A percentile compares a stretch with the other conserved stretches of the same genome.
Evolutionary conservation across 2,329 filamentous ascomycete genomes (phyloP).

Genomic region (Aureobasidium sp.): DNA sequence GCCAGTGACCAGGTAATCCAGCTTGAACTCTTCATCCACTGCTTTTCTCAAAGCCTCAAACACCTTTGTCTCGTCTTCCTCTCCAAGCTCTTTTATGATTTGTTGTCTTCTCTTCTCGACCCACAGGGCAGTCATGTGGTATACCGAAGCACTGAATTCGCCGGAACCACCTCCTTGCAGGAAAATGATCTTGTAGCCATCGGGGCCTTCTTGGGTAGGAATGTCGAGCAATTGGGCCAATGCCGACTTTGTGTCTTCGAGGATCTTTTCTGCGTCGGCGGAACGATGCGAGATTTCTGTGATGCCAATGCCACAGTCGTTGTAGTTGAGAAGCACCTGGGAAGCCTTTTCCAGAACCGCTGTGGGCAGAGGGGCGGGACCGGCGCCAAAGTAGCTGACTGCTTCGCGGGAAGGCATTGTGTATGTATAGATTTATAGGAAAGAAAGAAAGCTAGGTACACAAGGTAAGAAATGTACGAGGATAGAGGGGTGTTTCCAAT

Average conservation of each 20-base stretch:
- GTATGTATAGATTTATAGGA: neutral
- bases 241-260: constrained; percentile 68
- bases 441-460: no score
- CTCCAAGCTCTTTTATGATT: constrained; percentile 48
- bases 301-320: constrained; percentile 71
- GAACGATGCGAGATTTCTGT: constrained; percentile 89
- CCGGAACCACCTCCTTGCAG: constrained; percentile 81
- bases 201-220: constrained; percentile 62
- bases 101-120: constrained; percentile 57
- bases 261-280: constrained; percentile 64
- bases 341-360: constrained; percentile 69
- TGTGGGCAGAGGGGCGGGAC: constrained; percentile 79
- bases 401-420: constrained; percentile 60
- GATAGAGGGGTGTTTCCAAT: no score
- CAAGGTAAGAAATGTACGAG: no score
- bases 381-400: constrained; percentile 81
- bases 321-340: constrained; percentile 69
- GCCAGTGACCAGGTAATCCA: constrained; percentile 88
- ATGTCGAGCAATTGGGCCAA: constrained; percentile 69
- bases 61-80: constrained; percentile 47
- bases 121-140: constrained; percentile 80
- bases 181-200: constrained; percentile 80
- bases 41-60: constrained; percentile 46
- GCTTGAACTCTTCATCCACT: constrained; percentile 50
- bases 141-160: constrained; percentile 73